Evolutionary conservation across 1,139 yeast species (phyloP), one percentile per base, ranked within the genome.

Genomic region (Zygosaccharomyces pseudobailii): DNA sequence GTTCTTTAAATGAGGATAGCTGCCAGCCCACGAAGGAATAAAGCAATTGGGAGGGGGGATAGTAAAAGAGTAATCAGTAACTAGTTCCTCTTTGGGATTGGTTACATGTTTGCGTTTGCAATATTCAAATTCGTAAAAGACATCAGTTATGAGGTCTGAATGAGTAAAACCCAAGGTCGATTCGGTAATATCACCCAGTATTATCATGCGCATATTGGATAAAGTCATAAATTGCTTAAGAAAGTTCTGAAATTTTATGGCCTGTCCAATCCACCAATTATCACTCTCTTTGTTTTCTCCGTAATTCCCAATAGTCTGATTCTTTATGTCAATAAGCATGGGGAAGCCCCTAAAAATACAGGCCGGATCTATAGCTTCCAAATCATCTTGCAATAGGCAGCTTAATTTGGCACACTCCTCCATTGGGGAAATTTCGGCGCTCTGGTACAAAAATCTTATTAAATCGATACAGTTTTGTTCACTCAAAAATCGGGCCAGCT

Each of bases 381-480:
- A 51, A 46, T 74, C 65, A 8, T 58, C 54, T 48, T 76, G 72
- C 41, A 81, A 53, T 0, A 54, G 45, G 36, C 66, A 67, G 31
- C 73, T 59, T 17, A 61, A 57, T 1, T 58, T 58, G 0, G 76
- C 65, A 9, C 73, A 70, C 51, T 78, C 82, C n/a, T 73, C 73
- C 69, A 74, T 70, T 1, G 78, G 67, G 1, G 73, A 61, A 3
- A 53, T 52, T 3, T 55, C 56, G 0, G 52, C 47, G 31, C 71
- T 74, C 43, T 69, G 62, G 48, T 76, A 70, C 5, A 75, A 55
- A 54, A 71, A 80, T 44, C 71, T 73, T 38, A 75, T 58, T 27
- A 73, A 58, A 39, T 75, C 78, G 21, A 76, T 71, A 1, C 74
- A 68, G 35, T 74, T 70, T 46, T 69, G 65, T 44, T 80, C 80